phyloP scores from a whole-genome alignment of 441 rosid species.

The Eugenia klotzschiana region DNA sequence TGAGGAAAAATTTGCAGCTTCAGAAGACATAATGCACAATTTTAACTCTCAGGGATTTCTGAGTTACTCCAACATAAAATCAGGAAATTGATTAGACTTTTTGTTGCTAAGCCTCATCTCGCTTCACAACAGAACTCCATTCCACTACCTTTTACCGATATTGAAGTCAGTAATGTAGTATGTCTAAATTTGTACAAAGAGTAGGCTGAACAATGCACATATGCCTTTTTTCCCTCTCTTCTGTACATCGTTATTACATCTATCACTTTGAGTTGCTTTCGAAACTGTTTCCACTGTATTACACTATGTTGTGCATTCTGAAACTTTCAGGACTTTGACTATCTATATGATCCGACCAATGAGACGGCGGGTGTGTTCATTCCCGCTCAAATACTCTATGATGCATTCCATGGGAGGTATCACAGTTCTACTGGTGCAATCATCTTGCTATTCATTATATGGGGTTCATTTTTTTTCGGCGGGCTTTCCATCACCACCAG shows the following conservation, averaged over 20 bases:
- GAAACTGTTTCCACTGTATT: neutral
- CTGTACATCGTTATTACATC: neutral
- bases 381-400: conserved; percentile 53
- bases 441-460: conserved; percentile 33
- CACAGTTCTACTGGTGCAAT: conserved; percentile 37
- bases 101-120: no score
- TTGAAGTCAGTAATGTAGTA: neutral
- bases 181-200: neutral
- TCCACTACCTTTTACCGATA: neutral
- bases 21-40: neutral
- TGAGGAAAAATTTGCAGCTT: neutral
- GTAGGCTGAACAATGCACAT: neutral
- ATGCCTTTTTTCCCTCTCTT: neutral
- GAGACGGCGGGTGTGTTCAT: conserved; percentile 46
- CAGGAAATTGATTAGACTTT: no score
- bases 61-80: no score
- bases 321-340: conserved; percentile 23
- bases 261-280: neutral
- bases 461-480: conserved; percentile 61
- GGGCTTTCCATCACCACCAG: conserved; percentile 51
- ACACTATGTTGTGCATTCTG: neutral
- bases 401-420: conserved; percentile 60
- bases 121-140: no score
- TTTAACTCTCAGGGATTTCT: no score
- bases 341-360: conserved; percentile 33